Evolutionary conservation across 192 early-diverging fungal genomes (phyloP), one percentile per base, ranked within the genome.

Genomic region (Coemansia sp.): DNA sequence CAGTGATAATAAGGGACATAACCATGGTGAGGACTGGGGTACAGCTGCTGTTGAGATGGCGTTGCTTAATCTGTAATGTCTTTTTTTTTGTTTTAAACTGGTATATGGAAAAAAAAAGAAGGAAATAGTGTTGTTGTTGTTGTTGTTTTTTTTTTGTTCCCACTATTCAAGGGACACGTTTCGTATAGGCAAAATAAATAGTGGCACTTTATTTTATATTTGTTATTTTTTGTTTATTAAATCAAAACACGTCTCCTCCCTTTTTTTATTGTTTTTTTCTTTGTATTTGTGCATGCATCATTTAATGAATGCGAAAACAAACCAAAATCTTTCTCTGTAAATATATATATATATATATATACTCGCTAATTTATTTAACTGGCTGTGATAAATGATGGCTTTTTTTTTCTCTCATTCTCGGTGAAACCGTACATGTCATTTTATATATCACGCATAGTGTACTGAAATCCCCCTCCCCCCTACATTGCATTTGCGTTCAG

Each of bases 11-110:
- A 84, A 85, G 53, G 91, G 91, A 3, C 97, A 98, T 78, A 98
- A 99, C 85, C 98, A 99, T 77, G 98, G 95, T 45, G 73, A 86
- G 38, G 96, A 99, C 72, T 99, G 98, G 98, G 98, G 89, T 17
- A 76, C 87, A 17, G 93, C 94, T 33, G 98, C 96, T 4, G 91
- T 98, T n/a, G 98, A 99, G 80, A 95, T 97, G 90, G 96, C 92
- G 14, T 69, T 91, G 48, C 78, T 91, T 51, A 84, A 87, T 75
- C 77, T 87, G 51, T 87, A 80, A 39, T 4, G 5, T 20, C 52
- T 54, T 17, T 17, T 17, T 54, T 54, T n/a, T n/a, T n/a, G n/a
- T n/a, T n/a, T 54, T 54, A n/a, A 5, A 17, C 0, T 6, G 52
- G 15, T n/a, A 54, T 54, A 17, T 54, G 15, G 52, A 28, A 28